Conservation (phyloP, 2,329 filamentous ascomycete genomes). For the Fonsecaea erecta region DNA sequence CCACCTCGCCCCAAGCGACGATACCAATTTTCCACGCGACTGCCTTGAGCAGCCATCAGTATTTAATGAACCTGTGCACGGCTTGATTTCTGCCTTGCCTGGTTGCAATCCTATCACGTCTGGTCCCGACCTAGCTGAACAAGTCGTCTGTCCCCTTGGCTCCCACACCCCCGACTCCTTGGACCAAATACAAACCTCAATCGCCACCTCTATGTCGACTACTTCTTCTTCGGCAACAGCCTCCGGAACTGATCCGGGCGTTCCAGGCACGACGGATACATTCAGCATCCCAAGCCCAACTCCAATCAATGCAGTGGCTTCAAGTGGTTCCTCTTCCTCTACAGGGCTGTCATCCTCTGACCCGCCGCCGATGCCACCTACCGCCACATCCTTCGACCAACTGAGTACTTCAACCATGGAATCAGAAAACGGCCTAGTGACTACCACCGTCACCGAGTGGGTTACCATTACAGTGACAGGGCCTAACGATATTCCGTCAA, state of each 20-base stretch:
- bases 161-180: not conserved
- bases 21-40: slow-evolving; percentile 56
- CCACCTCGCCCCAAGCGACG: slow-evolving; percentile 60
- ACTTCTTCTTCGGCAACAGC: not conserved
- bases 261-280: not conserved
- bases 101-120: slow-evolving; percentile 39
- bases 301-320: not conserved
- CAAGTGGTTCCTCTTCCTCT: slow-evolving; percentile 1
- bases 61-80: slow-evolving; percentile 42
- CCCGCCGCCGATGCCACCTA: not conserved
- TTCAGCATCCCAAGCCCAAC: not conserved
- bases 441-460: slow-evolving; percentile 23
- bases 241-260: not conserved
- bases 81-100: slow-evolving; percentile 36
- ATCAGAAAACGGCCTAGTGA: not conserved
- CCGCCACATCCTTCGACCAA: not conserved
- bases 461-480: slow-evolving; percentile 27
- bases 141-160: slow-evolving; percentile 26
- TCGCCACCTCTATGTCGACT: not conserved
- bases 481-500: not conserved
- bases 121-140: slow-evolving; percentile 42
- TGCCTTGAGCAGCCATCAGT: slow-evolving; percentile 54
- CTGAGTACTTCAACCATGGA: not conserved
- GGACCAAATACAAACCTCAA: slow-evolving; percentile 4
- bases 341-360: not conserved